Evolutionary conservation across 2,329 filamentous ascomycete genomes (phyloP).

Genomic region (Emmonsiellopsis sp.): DNA sequence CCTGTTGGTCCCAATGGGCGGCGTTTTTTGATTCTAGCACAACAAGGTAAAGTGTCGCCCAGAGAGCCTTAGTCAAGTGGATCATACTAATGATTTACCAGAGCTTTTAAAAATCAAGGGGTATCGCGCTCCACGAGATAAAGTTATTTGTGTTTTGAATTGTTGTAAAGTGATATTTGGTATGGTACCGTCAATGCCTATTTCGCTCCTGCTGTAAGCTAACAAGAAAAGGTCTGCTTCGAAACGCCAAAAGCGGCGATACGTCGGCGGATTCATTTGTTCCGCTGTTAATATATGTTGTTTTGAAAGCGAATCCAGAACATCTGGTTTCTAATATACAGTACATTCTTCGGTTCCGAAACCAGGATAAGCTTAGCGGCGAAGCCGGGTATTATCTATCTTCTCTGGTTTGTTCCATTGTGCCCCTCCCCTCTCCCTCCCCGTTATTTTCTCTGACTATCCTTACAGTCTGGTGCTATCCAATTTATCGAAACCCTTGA

Average conservation of each 20-base stretch:
- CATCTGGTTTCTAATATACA: constrained; percentile 96
- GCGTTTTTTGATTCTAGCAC: constrained; percentile 78
- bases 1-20: constrained; percentile 74
- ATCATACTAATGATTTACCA: constrained; percentile 28
- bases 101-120: constrained; percentile 94
- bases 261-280: constrained; percentile 95
- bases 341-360: constrained; percentile 92
- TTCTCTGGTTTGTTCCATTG: constrained; percentile 55
- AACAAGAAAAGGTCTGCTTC: constrained; percentile 57
- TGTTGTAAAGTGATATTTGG: constrained; percentile 99
- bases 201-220: constrained; percentile 5
- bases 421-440: constrained; percentile 3
- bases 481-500: constrained; percentile 97
- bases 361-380: constrained; percentile 94
- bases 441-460: constrained; percentile 8
- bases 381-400: constrained; percentile 98
- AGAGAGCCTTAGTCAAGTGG: not conserved
- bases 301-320: constrained; percentile 87
- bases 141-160: constrained; percentile 96
- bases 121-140: constrained; percentile 93
- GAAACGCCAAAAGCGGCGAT: constrained; percentile 76
- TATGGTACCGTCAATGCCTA: constrained; percentile 29
- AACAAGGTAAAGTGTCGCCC: constrained; percentile 55
- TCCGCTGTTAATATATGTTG: constrained; percentile 88
- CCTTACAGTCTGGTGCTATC: constrained; percentile 57